phyloP scores from a whole-genome alignment of 2,329 filamentous ascomycete genomes.

The Pyricularia pennisetigena region DNA sequence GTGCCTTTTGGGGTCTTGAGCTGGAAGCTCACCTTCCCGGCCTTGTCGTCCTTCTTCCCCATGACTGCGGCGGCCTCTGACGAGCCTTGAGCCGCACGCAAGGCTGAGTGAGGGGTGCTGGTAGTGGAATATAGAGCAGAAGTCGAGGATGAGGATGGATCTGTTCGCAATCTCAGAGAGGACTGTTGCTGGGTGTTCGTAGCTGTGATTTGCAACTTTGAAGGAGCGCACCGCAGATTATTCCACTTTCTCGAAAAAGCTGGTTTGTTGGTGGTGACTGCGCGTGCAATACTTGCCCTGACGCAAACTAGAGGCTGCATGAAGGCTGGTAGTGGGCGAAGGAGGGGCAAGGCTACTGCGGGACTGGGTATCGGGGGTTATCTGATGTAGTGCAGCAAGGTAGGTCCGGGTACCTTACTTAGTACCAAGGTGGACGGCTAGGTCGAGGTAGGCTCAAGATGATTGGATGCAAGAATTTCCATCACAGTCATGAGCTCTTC shows the following conservation, averaged over 20 bases:
- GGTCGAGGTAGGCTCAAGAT: background rate
- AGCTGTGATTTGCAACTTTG: background rate
- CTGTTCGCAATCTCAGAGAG: background rate
- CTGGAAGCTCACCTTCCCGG: constrained; percentile 24
- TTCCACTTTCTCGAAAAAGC: background rate
- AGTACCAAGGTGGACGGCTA: background rate
- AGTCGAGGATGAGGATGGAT: background rate
- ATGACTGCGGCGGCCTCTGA: constrained; percentile 1
- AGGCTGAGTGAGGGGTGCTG: background rate
- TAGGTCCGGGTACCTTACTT: background rate
- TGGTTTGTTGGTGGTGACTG: background rate
- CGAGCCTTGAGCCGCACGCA: background rate
- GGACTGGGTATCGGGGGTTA: background rate
- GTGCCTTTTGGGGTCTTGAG: constrained; percentile 75
- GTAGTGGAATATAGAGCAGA: background rate
- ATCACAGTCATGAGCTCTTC: background rate
- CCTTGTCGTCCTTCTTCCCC: constrained; percentile 14
- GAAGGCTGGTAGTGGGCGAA: constrained; percentile 1
- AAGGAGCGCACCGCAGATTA: background rate
- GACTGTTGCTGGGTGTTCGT: background rate
- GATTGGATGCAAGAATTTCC: background rate
- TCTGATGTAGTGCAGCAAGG: background rate
- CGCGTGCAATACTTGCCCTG: constrained; percentile 4
- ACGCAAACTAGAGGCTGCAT: constrained; percentile 3
- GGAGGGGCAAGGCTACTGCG: constrained; percentile 3